Evolutionary conservation across 768 basidiomycete species (phyloP).

Genomic region (Hericium coralloides): DNA sequence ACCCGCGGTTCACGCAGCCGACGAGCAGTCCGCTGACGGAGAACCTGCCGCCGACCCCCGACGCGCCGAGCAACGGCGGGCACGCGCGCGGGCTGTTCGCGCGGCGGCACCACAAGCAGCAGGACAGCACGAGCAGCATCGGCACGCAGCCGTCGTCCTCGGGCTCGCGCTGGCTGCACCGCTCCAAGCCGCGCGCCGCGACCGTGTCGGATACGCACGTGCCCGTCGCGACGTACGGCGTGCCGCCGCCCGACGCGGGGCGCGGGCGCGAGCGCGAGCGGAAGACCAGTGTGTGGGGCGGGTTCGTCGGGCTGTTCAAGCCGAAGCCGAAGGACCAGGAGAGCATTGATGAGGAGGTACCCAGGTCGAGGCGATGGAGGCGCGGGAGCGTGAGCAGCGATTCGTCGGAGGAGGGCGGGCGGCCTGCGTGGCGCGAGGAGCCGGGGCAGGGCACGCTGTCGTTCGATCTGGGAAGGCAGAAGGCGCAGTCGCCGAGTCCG

Average conservation of each 20-base stretch:
- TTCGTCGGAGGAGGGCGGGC: neutral
- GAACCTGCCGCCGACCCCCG: neutral
- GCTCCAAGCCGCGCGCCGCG: neutral
- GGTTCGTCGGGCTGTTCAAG: constrained; percentile 5
- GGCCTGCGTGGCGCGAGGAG: neutral
- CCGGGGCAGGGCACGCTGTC: neutral
- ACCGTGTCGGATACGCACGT: neutral
- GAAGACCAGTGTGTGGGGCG: neutral
- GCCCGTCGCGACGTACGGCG: neutral
- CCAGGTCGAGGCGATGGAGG: neutral
- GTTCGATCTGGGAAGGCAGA: neutral
- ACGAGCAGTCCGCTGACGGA: neutral
- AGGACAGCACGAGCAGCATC: neutral
- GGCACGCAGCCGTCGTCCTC: constrained; percentile 2
- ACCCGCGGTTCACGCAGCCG: constrained; percentile 5
- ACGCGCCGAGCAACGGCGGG: neutral
- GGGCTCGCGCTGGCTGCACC: constrained; percentile 1
- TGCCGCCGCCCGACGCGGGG: neutral
- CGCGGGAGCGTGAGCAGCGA: neutral
- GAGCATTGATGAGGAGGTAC: neutral
- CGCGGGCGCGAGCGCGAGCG: neutral
- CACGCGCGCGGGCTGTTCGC: constrained; percentile 1
- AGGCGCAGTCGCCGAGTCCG: neutral
- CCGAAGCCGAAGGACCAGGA: neutral
- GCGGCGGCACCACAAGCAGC: neutral